Conservation (phyloP, 768 basidiomycete genomes). For the Mycena chlorophos region DNA sequence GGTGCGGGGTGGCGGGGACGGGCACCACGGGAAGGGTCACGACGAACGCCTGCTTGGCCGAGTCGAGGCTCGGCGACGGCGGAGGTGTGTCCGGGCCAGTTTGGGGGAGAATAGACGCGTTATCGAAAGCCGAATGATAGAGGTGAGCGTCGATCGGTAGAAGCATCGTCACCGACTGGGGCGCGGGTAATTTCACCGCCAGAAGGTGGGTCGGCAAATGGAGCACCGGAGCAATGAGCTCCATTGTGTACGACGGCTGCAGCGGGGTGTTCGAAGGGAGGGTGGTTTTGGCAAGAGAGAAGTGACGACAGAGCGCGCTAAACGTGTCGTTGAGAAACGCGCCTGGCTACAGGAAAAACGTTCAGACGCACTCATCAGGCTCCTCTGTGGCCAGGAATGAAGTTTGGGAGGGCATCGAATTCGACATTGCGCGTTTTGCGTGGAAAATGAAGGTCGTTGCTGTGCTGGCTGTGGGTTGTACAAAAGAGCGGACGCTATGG, state of each 20-base stretch:
- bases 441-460: slow-evolving; percentile 17
- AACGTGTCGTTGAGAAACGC: background rate
- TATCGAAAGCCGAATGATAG: slow-evolving; percentile 41
- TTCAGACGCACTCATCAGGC: slow-evolving; percentile 37
- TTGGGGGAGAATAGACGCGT: slow-evolving; percentile 37
- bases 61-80: slow-evolving; percentile 31
- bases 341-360: background rate
- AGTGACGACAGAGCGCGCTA: slow-evolving; percentile 48
- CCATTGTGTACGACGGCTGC: slow-evolving; percentile 49
- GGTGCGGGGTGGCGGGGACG: slow-evolving; percentile 52
- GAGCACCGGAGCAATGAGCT: slow-evolving; percentile 31
- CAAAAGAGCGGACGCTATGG: slow-evolving; percentile 6
- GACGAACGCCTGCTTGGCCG: slow-evolving; percentile 27
- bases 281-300: slow-evolving; percentile 36
- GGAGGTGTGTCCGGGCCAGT: slow-evolving; percentile 34
- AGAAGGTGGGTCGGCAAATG: slow-evolving; percentile 60
- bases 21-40: slow-evolving; percentile 56
- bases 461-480: slow-evolving; percentile 8
- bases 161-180: slow-evolving; percentile 45
- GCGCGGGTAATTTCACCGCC: slow-evolving; percentile 35
- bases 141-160: slow-evolving; percentile 54
- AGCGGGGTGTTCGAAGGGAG: slow-evolving; percentile 26
- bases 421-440: too few species aligned
- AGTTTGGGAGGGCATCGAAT: slow-evolving; percentile 37
- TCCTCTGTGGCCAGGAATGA: slow-evolving; percentile 33